Percentiles rank a stretch among this genome's conserved stretches.
Evolutionary conservation across 768 basidiomycete genomes (phyloP).

Genomic region (Tricholoma flavovirens): DNA sequence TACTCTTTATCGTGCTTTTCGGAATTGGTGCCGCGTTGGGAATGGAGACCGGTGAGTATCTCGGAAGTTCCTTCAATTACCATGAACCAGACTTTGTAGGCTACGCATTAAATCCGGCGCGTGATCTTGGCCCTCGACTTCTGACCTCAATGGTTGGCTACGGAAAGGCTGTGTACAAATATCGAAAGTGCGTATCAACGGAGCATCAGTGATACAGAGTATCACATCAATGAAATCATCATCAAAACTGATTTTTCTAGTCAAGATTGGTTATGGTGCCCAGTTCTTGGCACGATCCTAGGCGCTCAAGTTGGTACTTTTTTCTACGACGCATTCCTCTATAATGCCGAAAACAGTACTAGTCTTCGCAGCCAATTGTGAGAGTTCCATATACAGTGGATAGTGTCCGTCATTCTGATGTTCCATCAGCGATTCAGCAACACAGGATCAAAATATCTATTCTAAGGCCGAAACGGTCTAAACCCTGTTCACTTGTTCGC

Average conservation of each 20-base stretch:
- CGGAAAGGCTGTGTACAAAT: conserved; percentile 40
- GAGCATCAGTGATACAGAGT: conserved; percentile 1
- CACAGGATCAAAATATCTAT: not conserved
- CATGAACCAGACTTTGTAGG: conserved; percentile 12
- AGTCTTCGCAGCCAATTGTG: conserved; percentile 48
- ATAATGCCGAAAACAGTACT: conserved; percentile 48
- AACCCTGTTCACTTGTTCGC: not conserved
- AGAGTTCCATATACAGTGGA: conserved; percentile 12
- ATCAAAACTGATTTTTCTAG: conserved; percentile 25
- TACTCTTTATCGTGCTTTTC: conserved; percentile 51
- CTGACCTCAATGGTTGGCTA: conserved; percentile 71
- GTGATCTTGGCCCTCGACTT: conserved; percentile 55
- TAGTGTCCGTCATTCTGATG: not conserved
- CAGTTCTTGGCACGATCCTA: conserved; percentile 51
- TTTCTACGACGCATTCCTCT: conserved; percentile 59
- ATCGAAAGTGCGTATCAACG: conserved; percentile 33
- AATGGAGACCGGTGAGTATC: conserved; percentile 47
- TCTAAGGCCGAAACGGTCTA: not conserved
- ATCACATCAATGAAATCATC: conserved; percentile 6
- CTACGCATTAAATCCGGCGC: conserved; percentile 33
- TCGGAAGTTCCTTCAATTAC: not conserved
- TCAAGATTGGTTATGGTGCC: conserved; percentile 76
- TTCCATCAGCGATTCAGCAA: not conserved
- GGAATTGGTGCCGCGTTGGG: conserved; percentile 58
- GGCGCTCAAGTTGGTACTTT: conserved; percentile 53